Evolutionary conservation across 352 stramenopile genomes (phyloP), one percentile per base, ranked within the genome.

Genomic region (Globisporangium uncinulatum): DNA sequence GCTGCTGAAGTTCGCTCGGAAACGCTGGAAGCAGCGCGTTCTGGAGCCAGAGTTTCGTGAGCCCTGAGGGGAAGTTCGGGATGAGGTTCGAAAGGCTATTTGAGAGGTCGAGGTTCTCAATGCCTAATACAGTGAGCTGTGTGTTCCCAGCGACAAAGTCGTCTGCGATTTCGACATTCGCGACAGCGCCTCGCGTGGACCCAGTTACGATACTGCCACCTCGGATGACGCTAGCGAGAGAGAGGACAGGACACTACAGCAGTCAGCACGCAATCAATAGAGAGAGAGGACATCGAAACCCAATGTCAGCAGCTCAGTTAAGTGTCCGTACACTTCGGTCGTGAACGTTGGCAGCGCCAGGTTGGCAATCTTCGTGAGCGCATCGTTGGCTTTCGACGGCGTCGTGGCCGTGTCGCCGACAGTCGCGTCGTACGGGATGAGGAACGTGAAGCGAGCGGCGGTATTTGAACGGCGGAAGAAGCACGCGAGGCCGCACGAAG

Each of bases 41-140:
- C 4, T 9, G 29, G 11, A 59, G 31, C 11, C 19, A 21, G 29
- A 59, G 31, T 4, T n/a, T n/a, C 19, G 19, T 1, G 4, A 59
- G 3, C 7, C 5, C 15, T 14, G 17, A 2, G 13, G 54, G 54
- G 42, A 59, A 44, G 10, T 59, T 52, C 0, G 29, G 4, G 10
- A 31, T 1, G 34, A 59, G 54, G n/a, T 2, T 37, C 15, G 37
- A n/a, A 31, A 59, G 20, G 29, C 13, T 52, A 9, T 32, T 36
- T 20, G 43, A 15, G 8, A 59, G 13, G 19, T 59, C 46, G 15
- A 59, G 54, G 31, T 59, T 59, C 19, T 7, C 54, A 20, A 59
- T 29, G 0, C 31, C 29, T 13, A 59, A n/a, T 2, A 32, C 13
- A n/a, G 39, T 58, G 24, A 58, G 19, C 31, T 58, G 53, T n/a